Evolutionary conservation across 139 green algal genomes (phyloP), one percentile per base, ranked within the genome.

Genomic region (Closterium sp.): DNA sequence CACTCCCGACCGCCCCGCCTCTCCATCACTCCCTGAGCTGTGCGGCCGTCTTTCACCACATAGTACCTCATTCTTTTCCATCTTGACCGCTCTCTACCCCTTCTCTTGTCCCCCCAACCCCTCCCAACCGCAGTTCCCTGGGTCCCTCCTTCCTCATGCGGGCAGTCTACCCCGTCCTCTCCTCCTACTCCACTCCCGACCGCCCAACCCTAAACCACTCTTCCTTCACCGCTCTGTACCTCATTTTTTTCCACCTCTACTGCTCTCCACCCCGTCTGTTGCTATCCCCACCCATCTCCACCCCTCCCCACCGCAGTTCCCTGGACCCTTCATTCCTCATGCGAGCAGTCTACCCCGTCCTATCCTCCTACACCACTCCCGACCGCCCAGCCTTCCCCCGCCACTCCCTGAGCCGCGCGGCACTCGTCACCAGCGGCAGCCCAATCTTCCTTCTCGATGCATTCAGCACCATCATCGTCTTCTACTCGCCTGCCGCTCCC

Each of bases 391-490:
- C 95, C 4, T 96, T 94, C 94, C 91, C 92, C 24, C 89, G 91
- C n/a, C 96, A 98, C 94, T 97, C 95, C 19, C 95, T 98, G 42
- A 97, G 92, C 13, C 90, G 93, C 0, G 96, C 96, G 1, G 96
- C 97, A 0, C 89, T 97, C 70, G 89, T 95, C 13, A 92, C 93
- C 84, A 91, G 88, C 84, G 85, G 94, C 24, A 95, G 95, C 29
- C 97, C 97, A 70, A 96, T 99, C 29, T 98, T 97, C 91, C 94
- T 99, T 31, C 94, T 99, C 88, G 97, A 99, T 90, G 95, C 97
- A 0, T 98, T 96, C 94, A 96, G 95, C 38, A 87, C 95, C 31
- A 89, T 99, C 79, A 38, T 98, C 29, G 92, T 97, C 4, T 97
- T 96, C 87, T 97, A 96, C 89, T 89, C 88, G 1, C 31, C 87